phyloP scores from a whole-genome alignment of 2,329 filamentous ascomycete genomes.

The Stachybotrys elegans region DNA sequence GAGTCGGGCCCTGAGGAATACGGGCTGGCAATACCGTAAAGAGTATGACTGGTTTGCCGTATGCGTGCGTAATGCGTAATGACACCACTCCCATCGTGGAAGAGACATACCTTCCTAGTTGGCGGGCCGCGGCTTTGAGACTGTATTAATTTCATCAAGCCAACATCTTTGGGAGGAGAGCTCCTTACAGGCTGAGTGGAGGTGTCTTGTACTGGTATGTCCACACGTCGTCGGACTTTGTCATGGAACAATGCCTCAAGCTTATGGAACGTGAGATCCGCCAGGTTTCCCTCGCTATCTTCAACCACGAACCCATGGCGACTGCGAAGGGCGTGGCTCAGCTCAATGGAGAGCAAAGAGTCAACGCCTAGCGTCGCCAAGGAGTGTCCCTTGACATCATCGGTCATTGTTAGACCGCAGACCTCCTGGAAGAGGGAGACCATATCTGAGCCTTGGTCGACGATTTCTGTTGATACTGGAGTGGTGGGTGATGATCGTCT shows the following conservation, averaged over 20 bases:
- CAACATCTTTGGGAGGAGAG: no score
- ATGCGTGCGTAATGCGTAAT: constrained; percentile 4
- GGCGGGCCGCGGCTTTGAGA: no score
- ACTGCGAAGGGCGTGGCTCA: constrained; percentile 11
- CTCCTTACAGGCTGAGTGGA: no score
- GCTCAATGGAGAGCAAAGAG: constrained; percentile 19
- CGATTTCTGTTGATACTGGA: background rate
- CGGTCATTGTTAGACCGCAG: constrained; percentile 16
- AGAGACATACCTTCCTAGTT: constrained; percentile 14
- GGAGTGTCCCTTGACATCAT: constrained; percentile 5
- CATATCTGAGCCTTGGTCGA: background rate
- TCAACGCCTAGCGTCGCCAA: constrained; percentile 17
- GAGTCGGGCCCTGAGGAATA: constrained; percentile 5
- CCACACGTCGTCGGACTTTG: background rate
- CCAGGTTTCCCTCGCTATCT: constrained; percentile 3
- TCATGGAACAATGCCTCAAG: background rate
- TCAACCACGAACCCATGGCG: constrained; percentile 16
- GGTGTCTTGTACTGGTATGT: no score
- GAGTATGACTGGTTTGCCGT: background rate
- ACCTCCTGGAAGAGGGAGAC: constrained; percentile 10
- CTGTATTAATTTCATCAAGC: no score
- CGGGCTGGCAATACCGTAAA: background rate
- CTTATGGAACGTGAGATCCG: background rate
- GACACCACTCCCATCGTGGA: constrained; percentile 24
- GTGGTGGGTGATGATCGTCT: background rate